Conservation (phyloP, 345 rosid genomes). For the Populus simonii region DNA sequence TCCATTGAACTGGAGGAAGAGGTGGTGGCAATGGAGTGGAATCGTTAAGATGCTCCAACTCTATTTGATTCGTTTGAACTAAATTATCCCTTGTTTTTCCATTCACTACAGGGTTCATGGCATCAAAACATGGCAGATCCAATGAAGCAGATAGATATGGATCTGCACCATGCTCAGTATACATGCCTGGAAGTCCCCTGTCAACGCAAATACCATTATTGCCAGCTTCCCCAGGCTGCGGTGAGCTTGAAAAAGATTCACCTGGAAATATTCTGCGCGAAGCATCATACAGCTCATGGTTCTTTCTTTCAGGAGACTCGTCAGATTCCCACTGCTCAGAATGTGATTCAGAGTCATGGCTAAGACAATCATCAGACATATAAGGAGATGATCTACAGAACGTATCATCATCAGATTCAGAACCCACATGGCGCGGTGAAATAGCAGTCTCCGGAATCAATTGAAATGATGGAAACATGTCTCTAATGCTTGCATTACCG, state of each 20-base stretch:
- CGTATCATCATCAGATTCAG: constrained; percentile 76
- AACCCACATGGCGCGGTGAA: constrained; percentile 34
- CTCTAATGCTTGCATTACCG: constrained; percentile 34
- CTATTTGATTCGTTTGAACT: constrained; percentile 18
- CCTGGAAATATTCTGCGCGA: constrained; percentile 31
- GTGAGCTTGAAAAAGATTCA: constrained; percentile 42
- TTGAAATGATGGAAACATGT: constrained; percentile 78
- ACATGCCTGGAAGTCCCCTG: constrained; percentile 13
- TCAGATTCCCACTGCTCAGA: constrained; percentile 88
- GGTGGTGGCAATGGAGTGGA: constrained; percentile 61
- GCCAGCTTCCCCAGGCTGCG: constrained; percentile 24
- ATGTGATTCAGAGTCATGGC: constrained; percentile 59
- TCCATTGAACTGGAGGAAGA: constrained; percentile 75
- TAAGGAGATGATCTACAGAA: constrained; percentile 78
- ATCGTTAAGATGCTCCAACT: constrained; percentile 35
- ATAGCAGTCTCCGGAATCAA: constrained; percentile 67
- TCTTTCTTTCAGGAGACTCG: constrained; percentile 42
- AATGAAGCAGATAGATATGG: constrained; percentile 25
- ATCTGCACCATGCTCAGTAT: constrained; percentile 40
- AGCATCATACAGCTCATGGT: constrained; percentile 47
- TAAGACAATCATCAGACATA: constrained; percentile 62
- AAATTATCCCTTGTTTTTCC: constrained; percentile 23
- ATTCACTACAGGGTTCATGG: constrained; percentile 32
- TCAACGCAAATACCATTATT: constrained; percentile 14
- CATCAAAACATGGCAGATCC: constrained; percentile 60